Evolutionary conservation across 192 early-diverging fungal genomes (phyloP).

Genomic region (Coemansia sp.): DNA sequence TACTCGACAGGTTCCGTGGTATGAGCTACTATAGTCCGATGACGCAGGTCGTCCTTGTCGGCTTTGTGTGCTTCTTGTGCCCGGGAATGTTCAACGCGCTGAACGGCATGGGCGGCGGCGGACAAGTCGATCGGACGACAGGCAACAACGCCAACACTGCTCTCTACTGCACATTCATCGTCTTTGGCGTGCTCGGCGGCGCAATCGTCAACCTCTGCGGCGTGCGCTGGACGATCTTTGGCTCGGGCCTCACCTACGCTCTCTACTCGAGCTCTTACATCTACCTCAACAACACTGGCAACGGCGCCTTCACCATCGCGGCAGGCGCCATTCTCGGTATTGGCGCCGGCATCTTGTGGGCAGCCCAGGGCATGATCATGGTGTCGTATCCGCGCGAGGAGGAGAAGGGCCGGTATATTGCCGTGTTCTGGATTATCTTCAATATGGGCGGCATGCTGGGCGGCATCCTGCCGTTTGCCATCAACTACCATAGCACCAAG

Average conservation of each 20-base stretch:
- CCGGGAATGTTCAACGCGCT: slow-evolving; percentile 83
- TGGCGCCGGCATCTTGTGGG: slow-evolving; percentile 61
- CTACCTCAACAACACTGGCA: slow-evolving; percentile 63
- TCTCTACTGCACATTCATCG: slow-evolving; percentile 74
- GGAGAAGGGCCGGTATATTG: slow-evolving; percentile 83
- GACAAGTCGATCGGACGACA: slow-evolving; percentile 64
- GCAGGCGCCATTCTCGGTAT: slow-evolving; percentile 22
- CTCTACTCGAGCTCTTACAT: slow-evolving; percentile 72
- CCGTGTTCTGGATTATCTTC: slow-evolving; percentile 90
- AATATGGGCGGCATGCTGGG: slow-evolving; percentile 84
- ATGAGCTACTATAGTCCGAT: slow-evolving; percentile 58
- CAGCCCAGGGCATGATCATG: slow-evolving; percentile 84
- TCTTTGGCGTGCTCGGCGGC: slow-evolving; percentile 77
- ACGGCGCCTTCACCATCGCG: slow-evolving; percentile 49
- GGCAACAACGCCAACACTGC: slow-evolving; percentile 79
- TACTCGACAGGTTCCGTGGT: slow-evolving; percentile 5
- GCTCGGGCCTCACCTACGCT: slow-evolving; percentile 64
- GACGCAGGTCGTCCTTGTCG: slow-evolving; percentile 70
- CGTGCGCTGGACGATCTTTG: slow-evolving; percentile 62
- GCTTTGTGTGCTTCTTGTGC: slow-evolving; percentile 77
- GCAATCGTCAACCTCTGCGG: slow-evolving; percentile 69
- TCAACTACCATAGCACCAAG: slow-evolving; percentile 66
- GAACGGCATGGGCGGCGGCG: slow-evolving; percentile 68
- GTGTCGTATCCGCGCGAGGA: slow-evolving; percentile 82
- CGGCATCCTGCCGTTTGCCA: slow-evolving; percentile 63